A percentile compares a stretch with the other conserved stretches of the same genome.
phyloP scores from a whole-genome alignment of 108 stramenopile genomes.

The Nannochloropsis salina region DNA sequence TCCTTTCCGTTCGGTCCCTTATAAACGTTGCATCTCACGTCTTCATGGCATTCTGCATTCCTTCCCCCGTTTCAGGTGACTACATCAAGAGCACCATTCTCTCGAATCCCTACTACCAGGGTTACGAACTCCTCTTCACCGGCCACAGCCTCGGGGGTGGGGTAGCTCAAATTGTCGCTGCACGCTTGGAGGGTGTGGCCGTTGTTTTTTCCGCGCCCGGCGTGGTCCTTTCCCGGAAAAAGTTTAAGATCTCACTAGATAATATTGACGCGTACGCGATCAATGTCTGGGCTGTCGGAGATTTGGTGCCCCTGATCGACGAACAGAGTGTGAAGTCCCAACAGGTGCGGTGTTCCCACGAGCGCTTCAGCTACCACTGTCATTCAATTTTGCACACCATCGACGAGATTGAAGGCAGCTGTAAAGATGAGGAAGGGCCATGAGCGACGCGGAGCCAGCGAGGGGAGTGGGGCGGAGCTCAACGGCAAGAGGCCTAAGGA shows the following conservation, averaged over 20 bases:
- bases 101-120: neutral
- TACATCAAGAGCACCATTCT: neutral
- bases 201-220: neutral
- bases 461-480: neutral
- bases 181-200: neutral
- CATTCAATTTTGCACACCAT: slow-evolving; percentile 18
- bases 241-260: neutral
- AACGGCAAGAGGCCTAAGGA: too few relatives aligned
- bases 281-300: slow-evolving; percentile 6
- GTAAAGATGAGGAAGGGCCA: neutral
- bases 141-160: neutral
- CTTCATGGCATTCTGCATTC: neutral
- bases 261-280: neutral
- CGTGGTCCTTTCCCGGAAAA: neutral
- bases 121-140: slow-evolving; percentile 7
- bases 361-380: slow-evolving; percentile 20
- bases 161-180: neutral
- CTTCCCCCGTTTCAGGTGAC: neutral
- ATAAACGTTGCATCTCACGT: too few relatives aligned
- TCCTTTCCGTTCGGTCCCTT: neutral
- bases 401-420: neutral
- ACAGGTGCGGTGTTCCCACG: neutral
- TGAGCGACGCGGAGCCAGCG: neutral
- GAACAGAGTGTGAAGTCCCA: neutral
- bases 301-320: neutral